phyloP scores from a whole-genome alignment of 1,139 yeast genomes.

The Martiniozyma asiatica region DNA sequence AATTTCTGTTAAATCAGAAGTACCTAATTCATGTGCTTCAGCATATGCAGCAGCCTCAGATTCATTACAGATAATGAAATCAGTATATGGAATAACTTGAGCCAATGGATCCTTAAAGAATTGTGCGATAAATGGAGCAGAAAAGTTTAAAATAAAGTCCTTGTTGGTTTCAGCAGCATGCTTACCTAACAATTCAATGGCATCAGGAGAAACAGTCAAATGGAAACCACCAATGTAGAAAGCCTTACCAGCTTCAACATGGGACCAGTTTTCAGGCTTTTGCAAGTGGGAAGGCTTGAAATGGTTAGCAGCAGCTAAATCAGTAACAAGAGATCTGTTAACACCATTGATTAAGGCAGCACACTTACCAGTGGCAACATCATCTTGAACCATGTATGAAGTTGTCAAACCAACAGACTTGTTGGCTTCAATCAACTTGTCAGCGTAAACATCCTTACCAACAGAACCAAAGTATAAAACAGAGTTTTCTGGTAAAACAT shows the following conservation, averaged over 20 bases:
- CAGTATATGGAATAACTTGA: conserved; percentile 73
- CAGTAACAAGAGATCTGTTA: conserved; percentile 89
- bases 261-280: conserved; percentile 81
- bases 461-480: conserved; percentile 95
- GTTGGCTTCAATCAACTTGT: conserved; percentile 73
- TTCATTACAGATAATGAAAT: conserved; percentile 88
- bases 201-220: conserved; percentile 93
- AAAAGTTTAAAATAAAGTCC: conserved; percentile 73
- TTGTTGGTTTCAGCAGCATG: conserved; percentile 84
- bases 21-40: conserved; percentile 58
- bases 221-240: conserved; percentile 98
- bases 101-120: conserved; percentile 90
- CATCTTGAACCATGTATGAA: conserved; percentile 68
- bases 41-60: conserved; percentile 95
- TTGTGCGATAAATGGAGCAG: conserved; percentile 95
- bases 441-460: conserved; percentile 84
- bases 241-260: conserved; percentile 68
- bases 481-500: conserved; percentile 66
- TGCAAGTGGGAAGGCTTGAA: conserved; percentile 83
- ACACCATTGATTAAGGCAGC: conserved; percentile 82
- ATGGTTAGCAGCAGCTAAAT: conserved; percentile 95
- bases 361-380: conserved; percentile 88
- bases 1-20: conserved; percentile 57
- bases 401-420: conserved; percentile 79
- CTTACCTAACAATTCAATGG: conserved; percentile 78